These are phyloP conservation scores for Paramyrothecium roridum DNA, from an alignment of 2,329 filamentous ascomycete genomes.

Conservation along the genomic window DNA sequence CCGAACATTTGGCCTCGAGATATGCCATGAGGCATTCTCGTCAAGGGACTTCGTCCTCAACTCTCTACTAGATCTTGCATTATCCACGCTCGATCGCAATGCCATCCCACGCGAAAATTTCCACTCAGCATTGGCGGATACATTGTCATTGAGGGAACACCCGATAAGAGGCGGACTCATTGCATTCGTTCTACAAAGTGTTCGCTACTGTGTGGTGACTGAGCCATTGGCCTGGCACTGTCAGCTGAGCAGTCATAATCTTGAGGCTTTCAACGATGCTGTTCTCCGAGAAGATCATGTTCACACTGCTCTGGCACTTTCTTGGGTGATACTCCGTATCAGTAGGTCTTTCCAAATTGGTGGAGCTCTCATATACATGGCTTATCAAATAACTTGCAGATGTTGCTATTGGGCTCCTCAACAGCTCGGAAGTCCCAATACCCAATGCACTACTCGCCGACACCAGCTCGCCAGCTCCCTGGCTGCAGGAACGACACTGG, in stretches of 20 bases:
- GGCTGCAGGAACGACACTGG: conserved; percentile 12
- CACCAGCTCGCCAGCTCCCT: conserved; percentile 12
- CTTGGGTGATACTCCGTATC: too few species aligned
- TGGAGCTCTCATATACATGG: too few species aligned
- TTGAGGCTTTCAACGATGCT: conserved; percentile 7
- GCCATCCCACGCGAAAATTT: too few species aligned
- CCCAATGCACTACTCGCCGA: conserved; percentile 15
- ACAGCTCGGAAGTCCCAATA: conserved; percentile 17
- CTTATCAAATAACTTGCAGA: conserved; percentile 11
- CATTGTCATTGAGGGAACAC: too few species aligned
- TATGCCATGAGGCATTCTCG: conserved; percentile 4
- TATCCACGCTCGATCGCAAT: conserved; percentile 9
- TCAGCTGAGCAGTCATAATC: conserved; percentile 10
- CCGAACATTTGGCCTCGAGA: conserved; percentile 34
- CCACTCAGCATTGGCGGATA: too few species aligned
- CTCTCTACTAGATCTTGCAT: conserved; percentile 16
- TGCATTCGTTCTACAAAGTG: conserved; percentile 4
- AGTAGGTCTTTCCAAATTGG: too few species aligned
- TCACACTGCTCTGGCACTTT: too few species aligned
- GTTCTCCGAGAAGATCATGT: background rate
- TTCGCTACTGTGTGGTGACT: conserved; percentile 11
- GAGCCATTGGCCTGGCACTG: conserved; percentile 15
- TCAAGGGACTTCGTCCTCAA: conserved; percentile 16
- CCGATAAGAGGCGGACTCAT: too few species aligned
- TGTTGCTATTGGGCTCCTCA: conserved; percentile 23